Percentiles rank a stretch among this genome's conserved stretches.
These are phyloP conservation scores for Bacterosira constricta DNA, from an alignment of 108 stramenopile genomes.

Conservation along the genomic window DNA sequence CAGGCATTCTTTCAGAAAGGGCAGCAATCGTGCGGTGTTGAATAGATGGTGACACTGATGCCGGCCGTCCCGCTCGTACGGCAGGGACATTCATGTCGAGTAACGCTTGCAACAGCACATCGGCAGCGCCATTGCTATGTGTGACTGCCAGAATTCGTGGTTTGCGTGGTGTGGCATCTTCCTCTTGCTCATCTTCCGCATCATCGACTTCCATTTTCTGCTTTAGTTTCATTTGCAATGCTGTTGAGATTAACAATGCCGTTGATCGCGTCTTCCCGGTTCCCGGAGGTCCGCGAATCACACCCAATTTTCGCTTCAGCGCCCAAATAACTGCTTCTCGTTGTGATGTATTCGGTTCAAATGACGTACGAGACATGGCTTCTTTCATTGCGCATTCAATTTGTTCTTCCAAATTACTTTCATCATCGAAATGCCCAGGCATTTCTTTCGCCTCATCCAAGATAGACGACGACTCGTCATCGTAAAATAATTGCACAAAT, in stretches of 20 bases:
- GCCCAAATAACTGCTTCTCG: constrained; percentile 59
- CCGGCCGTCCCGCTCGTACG: constrained; percentile 67
- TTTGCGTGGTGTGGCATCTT: background rate
- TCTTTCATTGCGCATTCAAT: constrained; percentile 27
- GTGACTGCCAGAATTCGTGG: constrained; percentile 67
- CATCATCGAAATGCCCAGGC: constrained; percentile 24
- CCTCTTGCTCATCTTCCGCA: background rate
- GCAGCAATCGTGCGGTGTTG: constrained; percentile 69
- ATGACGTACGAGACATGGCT: constrained; percentile 30
- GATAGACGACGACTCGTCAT: background rate
- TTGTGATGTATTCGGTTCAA: constrained; percentile 67
- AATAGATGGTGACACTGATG: constrained; percentile 59
- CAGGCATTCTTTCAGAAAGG: constrained; percentile 57
- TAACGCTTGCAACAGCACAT: constrained; percentile 69
- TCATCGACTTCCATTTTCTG: background rate
- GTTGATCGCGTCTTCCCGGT: constrained; percentile 56
- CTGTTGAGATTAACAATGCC: constrained; percentile 58
- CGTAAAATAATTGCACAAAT: constrained; percentile 29
- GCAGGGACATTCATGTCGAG: constrained; percentile 69
- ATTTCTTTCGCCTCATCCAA: constrained; percentile 6
- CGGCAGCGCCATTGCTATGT: constrained; percentile 76
- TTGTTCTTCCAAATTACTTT: constrained; percentile 26
- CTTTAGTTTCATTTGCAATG: constrained; percentile 42
- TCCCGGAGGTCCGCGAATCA: constrained; percentile 69
- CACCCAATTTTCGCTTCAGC: constrained; percentile 38